Base-by-base conservation (phyloP, 2,329 filamentous ascomycete species). In the Fusarium guadeloupense region DNA sequence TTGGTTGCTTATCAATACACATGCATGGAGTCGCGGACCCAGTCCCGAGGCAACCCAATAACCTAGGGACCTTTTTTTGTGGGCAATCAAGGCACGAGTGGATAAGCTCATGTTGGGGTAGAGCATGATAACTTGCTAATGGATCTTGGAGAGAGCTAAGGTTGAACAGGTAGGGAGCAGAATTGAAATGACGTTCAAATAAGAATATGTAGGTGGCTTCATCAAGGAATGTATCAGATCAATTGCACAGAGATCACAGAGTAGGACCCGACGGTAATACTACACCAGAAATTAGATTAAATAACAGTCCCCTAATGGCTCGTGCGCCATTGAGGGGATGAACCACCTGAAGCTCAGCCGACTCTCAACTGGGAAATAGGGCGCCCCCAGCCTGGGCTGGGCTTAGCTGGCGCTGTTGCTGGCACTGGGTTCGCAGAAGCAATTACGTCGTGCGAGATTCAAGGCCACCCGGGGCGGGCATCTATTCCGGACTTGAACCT, bases 371-470 rank as follows among this genome's bases (percentile, higher is more conserved):
- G 37, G 61, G 61, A 64, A n/a, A 65, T 54, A 53, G 57, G 46
- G 61, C 35, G 62, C n/a, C n/a, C n/a, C n/a, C n/a, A n/a, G 42
- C 25, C 25, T 25, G 25, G 7, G 30, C 28, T 54, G 50, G n/a
- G n/a, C n/a, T n/a, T n/a, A n/a, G n/a, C n/a, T n/a, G n/a, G n/a
- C n/a, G n/a, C n/a, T n/a, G n/a, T n/a, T 25, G 47, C 19, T 20
- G 30, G n/a, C 38, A 19, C 23, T 16, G 38, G 41, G n/a, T 13
- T 25, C 21, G 34, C 49, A 52, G 58, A 63, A 66, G 62, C 62
- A 65, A 65, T 65, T 64, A 64, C 62, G 62, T 65, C 62, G 58
- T 66, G 45, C n/a, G 33, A 35, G 42, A 38, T 31, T 20, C 37
- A 28, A 28, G 46, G 9, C 6, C 42, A 63, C n/a, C n/a, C n/a